These are phyloP conservation scores for Solanum medicagineum DNA, from an alignment of 257 asterid genomes.

Conservation along the genomic window DNA sequence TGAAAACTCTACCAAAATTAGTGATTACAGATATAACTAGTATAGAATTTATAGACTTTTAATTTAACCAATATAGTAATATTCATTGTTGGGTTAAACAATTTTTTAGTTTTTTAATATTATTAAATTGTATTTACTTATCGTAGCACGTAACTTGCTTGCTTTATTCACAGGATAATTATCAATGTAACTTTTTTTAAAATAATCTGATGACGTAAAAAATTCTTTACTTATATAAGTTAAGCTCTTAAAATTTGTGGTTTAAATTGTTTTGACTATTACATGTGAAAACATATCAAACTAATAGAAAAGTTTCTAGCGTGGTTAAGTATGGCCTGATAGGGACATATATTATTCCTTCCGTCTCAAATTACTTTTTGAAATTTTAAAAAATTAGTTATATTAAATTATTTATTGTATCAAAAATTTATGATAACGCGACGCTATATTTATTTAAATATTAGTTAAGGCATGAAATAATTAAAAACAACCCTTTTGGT, in stretches of 20 bases:
- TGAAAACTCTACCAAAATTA: neutral
- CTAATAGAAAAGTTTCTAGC: conserved; percentile 11
- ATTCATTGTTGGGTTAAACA: neutral
- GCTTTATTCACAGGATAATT: neutral
- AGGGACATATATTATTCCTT: neutral
- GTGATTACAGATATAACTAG: neutral
- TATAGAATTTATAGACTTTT: too few species aligned
- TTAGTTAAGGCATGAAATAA: neutral
- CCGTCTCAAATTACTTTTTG: accelerated
- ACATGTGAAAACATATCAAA: neutral
- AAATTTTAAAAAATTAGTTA: too few species aligned
- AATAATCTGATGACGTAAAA: neutral
- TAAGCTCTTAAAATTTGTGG: neutral
- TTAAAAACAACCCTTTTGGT: neutral
- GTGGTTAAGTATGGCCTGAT: conserved; percentile 24
- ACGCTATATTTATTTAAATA: neutral
- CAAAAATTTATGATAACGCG: neutral
- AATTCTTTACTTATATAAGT: neutral
- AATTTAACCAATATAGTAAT: neutral
- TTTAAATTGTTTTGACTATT: neutral
- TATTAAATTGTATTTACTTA: neutral
- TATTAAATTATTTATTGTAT: neutral
- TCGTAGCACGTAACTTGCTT: neutral
- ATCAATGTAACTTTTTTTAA: neutral
- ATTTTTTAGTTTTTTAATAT: too few species aligned